Evolutionary conservation across 2,329 filamentous ascomycete species (phyloP).

Genomic region (Cadophora malorum): DNA sequence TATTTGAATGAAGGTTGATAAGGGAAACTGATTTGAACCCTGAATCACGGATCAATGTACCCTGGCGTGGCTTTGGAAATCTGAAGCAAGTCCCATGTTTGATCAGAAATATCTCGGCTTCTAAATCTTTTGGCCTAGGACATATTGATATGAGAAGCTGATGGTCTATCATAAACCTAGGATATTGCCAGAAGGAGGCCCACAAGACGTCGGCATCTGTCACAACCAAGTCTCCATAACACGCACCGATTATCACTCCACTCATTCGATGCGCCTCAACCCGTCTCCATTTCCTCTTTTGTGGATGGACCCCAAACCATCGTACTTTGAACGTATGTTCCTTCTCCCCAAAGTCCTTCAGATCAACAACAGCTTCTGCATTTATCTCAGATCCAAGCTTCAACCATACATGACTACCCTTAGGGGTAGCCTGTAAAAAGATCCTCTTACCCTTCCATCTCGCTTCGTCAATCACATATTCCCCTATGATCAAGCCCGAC

Average conservation of each 20-base stretch:
- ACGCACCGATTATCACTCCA: too few species aligned
- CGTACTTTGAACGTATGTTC: slow-evolving; percentile 9
- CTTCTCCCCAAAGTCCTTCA: slow-evolving; percentile 9
- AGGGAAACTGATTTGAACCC: background rate
- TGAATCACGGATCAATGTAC: slow-evolving; percentile 9
- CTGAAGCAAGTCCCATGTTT: background rate
- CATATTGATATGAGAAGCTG: too few species aligned
- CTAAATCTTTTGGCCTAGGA: too few species aligned
- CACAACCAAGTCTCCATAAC: too few species aligned
- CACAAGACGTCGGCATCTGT: too few species aligned
- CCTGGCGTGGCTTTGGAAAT: background rate
- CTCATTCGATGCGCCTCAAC: slow-evolving; percentile 1
- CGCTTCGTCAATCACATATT: background rate
- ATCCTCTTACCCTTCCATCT: background rate
- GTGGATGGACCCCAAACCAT: slow-evolving; percentile 6
- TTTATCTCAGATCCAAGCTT: background rate
- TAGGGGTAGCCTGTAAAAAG: slow-evolving; percentile 11
- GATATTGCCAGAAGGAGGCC: too few species aligned
- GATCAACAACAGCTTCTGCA: background rate
- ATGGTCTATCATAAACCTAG: too few species aligned
- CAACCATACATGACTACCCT: background rate
- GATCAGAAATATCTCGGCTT: background rate
- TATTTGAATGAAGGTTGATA: background rate
- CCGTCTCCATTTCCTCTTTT: background rate
- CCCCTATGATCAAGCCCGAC: background rate